These are phyloP conservation scores for Xylaria venustula DNA, from an alignment of 495 filamentous ascomycete genomes.

Conservation along the genomic window DNA sequence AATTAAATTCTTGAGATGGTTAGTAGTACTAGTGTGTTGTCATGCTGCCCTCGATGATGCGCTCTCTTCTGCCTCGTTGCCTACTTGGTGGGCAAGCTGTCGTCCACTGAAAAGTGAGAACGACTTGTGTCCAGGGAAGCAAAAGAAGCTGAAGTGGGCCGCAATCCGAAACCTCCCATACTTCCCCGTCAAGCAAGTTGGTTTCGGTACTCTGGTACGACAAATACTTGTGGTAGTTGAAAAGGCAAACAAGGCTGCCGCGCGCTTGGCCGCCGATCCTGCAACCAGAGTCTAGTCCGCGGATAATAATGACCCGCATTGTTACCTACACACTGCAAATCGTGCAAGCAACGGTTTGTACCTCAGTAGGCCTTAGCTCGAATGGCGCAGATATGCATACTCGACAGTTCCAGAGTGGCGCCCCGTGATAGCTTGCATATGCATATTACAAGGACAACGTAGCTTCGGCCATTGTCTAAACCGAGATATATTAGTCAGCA, in stretches of 20 bases:
- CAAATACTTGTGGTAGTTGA: background rate
- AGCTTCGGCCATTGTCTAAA: background rate
- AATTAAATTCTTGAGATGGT: background rate
- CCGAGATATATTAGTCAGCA: background rate
- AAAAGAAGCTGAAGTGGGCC: background rate
- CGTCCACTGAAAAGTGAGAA: background rate
- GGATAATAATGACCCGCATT: background rate
- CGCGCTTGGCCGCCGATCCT: background rate
- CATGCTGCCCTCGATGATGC: background rate
- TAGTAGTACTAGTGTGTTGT: background rate
- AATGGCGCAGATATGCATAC: background rate
- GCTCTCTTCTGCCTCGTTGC: background rate
- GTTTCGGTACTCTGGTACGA: background rate
- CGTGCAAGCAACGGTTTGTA: no score
- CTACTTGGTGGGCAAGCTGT: background rate
- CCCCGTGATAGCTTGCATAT: background rate
- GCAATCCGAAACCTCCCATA: background rate
- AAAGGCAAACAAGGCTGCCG: slow-evolving; percentile 2
- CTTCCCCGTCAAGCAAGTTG: background rate
- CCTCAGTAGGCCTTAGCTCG: no score
- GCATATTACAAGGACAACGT: background rate
- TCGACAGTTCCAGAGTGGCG: background rate
- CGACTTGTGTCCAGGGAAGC: background rate
- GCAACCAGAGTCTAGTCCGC: slow-evolving; percentile 4
- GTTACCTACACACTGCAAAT: background rate